Evolutionary conservation across 768 basidiomycete genomes (phyloP), one percentile per base, ranked within the genome.

Genomic region (Tremella yokohamensis): DNA sequence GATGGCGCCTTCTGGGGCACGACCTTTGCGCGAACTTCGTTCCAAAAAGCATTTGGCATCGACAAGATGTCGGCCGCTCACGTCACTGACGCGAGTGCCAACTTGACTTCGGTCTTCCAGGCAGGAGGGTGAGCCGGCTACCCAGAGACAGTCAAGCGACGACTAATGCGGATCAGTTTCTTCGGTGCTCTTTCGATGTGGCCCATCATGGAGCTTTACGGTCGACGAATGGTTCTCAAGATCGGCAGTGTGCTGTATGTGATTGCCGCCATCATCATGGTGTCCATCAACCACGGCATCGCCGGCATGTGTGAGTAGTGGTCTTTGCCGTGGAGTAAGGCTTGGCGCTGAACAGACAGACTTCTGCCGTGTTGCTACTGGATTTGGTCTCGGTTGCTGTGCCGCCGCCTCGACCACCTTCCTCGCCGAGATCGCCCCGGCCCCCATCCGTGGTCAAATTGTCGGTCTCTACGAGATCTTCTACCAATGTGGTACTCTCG

Each of bases 1-100:
- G 80, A 81, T 62, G 77, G 77, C 8, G 80, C 80, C 7, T 82
- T 82, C 69, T 79, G 82, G 55, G 80, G 81, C 9, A 80, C 79
- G 0, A 79, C 81, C 0, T 76, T 82, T 57, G 72, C 80, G 38
- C 57, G 77, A 16, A 20, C 62, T 3, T 79, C 78, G 25, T 83
- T 83, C 77, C 78, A 81, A 52, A 34, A 34, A 11, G 29, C 29
- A 11, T 83, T 83, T 50, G 78, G 78, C 0, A 74, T 80, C 22
- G 66, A 65, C 26, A 70, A 60, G 3, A 76, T 78, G 66, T 66
- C 74, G 1, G 61, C 76, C 0, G 40, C 59, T 0, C 62, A 79
- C 37, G 64, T 78, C 44, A 72, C 78, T 25, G 54, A 69, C 22
- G 73, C 79, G 45, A 78, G 77, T 4, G 77, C 80, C 9, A 82